Evolutionary conservation across 1,284 basidiomycete species (phyloP).

Genomic region (Papiliotrema nemorosa): DNA sequence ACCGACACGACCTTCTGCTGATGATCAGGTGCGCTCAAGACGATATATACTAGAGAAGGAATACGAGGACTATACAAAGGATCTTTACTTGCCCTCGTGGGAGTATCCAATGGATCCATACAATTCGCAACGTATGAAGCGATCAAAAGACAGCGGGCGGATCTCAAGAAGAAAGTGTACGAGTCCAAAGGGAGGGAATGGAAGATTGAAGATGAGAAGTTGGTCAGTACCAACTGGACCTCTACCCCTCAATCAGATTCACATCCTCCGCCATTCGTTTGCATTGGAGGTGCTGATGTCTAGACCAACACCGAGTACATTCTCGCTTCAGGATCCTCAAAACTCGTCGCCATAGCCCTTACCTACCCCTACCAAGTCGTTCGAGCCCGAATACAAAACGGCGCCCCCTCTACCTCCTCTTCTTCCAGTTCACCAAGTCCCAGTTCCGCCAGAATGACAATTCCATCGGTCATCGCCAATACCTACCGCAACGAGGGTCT

Average conservation of each 20-base stretch:
- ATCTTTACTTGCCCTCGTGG: constrained; percentile 81
- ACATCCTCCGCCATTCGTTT: not conserved
- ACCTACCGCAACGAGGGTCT: constrained; percentile 80
- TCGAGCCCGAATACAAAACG: constrained; percentile 87
- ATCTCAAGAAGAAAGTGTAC: constrained; percentile 63
- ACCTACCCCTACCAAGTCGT: constrained; percentile 99
- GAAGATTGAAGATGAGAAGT: constrained; percentile 71
- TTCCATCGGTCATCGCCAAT: constrained; percentile 70
- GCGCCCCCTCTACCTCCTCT: constrained; percentile 51
- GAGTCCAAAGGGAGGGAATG: constrained; percentile 61
- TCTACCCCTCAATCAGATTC: not conserved
- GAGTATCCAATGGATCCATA: constrained; percentile 91
- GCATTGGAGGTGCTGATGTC: not conserved
- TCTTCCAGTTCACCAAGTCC: no score
- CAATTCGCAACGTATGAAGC: constrained; percentile 97
- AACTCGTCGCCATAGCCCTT: constrained; percentile 73
- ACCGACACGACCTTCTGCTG: not conserved
- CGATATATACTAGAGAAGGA: constrained; percentile 71
- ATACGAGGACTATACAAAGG: constrained; percentile 79
- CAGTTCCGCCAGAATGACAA: constrained; percentile 65
- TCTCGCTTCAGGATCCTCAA: constrained; percentile 84
- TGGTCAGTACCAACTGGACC: constrained; percentile 57
- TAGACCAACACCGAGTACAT: constrained; percentile 92
- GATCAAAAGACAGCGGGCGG: constrained; percentile 85
- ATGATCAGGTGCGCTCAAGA: constrained; percentile 66